Evolutionary conservation across 305 asterid genomes (phyloP), one percentile per base, ranked within the genome.

Genomic region (Stenogyne calaminthoides): DNA sequence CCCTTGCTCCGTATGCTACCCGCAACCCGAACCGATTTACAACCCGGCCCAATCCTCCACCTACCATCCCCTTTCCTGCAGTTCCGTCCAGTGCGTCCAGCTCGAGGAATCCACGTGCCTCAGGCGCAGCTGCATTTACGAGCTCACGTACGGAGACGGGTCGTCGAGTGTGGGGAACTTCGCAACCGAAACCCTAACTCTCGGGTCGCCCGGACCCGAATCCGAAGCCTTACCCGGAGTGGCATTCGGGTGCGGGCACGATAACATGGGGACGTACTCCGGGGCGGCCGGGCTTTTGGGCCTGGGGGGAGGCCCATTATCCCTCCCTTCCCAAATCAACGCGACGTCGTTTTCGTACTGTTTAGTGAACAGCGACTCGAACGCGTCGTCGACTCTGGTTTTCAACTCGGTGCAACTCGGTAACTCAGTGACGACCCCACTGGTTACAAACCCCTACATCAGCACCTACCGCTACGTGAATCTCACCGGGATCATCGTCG

Each of bases 271-370:
- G 0, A 25, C 90, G 27, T 92, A 83, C 42, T 34, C 77, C 19
- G 96, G 86, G 25, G 66, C 96, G 5, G 96, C 88, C 0, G 96
- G 98, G 0, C 20, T 92, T 59, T 3, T 92, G 2, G 96, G 93
- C 0, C 74, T 92, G 25, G 98, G 92, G 20, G 92, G 92, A 20
- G 98, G 96, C 6, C 0, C 80, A 0, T 34, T 88, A 15, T 90
- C 98, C 0, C 72, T 92, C 0, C 88, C 96, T 11, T 75, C 89
- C 0, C 96, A 88, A 36, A 78, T 90, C 32, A 79, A 69, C 34
- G 91, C 94, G 14, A 51, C 82, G 7, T 88, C 94, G 22, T 90
- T 92, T 44, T 92, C 98, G 0, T 92, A 92, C 75, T 92, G 98
- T 46, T 52, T 90, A 0, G 98, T 92, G 18, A 76, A 86, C 76